Percentiles rank a stretch among this genome's conserved stretches.
Conservation (phyloP, 352 stramenopile genomes). For the Chrysophaeum taylorii region DNA sequence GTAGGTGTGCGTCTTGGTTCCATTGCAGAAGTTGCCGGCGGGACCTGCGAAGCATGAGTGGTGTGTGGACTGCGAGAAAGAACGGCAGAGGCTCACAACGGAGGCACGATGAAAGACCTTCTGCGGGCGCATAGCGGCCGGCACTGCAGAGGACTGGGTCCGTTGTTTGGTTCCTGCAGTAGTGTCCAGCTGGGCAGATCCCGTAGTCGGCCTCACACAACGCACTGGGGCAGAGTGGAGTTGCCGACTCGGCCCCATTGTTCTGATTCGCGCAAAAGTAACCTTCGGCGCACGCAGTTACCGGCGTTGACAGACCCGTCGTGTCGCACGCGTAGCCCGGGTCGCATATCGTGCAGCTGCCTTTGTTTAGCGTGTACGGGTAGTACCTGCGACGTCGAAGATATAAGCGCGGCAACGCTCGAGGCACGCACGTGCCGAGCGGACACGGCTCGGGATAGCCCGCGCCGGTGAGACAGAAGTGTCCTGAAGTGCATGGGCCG, state of each 20-base stretch:
- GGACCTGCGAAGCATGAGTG: conserved; percentile 37
- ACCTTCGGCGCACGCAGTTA: conserved; percentile 54
- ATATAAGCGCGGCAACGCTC: no score
- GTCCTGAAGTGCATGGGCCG: conserved; percentile 44
- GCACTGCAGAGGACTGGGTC: conserved; percentile 44
- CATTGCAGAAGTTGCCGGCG: conserved; percentile 54
- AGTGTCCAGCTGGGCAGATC: conserved; percentile 18
- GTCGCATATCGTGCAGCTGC: conserved; percentile 16
- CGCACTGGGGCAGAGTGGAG: conserved; percentile 44
- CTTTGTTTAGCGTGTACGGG: conserved; percentile 21
- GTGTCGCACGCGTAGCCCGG: conserved; percentile 17
- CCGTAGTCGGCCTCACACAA: conserved; percentile 2
- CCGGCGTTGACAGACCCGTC: conserved; percentile 23
- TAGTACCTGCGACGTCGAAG: no score
- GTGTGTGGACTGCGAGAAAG: no score
- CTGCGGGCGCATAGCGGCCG: conserved; percentile 43
- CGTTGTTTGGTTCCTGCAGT: conserved; percentile 53
- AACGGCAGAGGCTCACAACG: no score
- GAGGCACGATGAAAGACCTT: conserved; percentile 57
- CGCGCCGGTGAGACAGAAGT: conserved; percentile 44
- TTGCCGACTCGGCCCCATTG: conserved; percentile 55
- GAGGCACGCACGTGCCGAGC: conserved; percentile 31
- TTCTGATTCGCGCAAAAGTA: conserved; percentile 57
- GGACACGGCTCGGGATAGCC: conserved; percentile 29
- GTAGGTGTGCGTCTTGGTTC: conserved; percentile 1